Percentiles rank a stretch among this genome's conserved stretches.
Evolutionary conservation across 495 filamentous ascomycete species (phyloP).

Genomic region (Darksidea phi): DNA sequence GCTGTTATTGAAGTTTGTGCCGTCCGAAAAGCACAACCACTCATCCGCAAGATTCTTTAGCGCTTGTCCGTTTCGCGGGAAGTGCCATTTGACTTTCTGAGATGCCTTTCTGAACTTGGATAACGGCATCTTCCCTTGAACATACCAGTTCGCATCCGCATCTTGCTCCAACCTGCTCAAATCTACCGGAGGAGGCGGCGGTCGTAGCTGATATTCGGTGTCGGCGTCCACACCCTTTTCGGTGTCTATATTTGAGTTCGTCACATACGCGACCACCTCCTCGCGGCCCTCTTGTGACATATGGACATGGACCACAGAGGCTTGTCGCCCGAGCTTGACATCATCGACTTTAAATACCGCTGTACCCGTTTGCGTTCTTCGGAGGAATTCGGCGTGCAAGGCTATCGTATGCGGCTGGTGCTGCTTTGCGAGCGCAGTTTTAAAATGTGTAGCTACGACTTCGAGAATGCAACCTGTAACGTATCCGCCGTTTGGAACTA

Average conservation of each 20-base stretch:
- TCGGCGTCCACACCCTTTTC: slow-evolving; percentile 59
- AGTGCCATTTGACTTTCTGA: slow-evolving; percentile 55
- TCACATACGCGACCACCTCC: slow-evolving; percentile 68
- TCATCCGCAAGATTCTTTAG: slow-evolving; percentile 55
- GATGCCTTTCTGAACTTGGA: slow-evolving; percentile 54
- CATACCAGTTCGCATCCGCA: slow-evolving; percentile 50
- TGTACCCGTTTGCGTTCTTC: slow-evolving; percentile 62
- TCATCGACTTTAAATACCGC: slow-evolving; percentile 66
- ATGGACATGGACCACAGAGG: slow-evolving; percentile 68
- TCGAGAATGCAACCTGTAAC: slow-evolving; percentile 64
- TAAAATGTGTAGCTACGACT: slow-evolving; percentile 63
- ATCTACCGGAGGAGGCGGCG: slow-evolving; percentile 50
- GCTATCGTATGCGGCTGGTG: slow-evolving; percentile 63
- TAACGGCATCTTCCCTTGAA: slow-evolving; percentile 44
- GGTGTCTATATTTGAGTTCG: slow-evolving; percentile 59
- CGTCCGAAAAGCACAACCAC: slow-evolving; percentile 59
- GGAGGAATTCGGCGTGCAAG: slow-evolving; percentile 72
- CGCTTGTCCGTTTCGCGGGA: slow-evolving; percentile 52
- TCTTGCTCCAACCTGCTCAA: slow-evolving; percentile 44
- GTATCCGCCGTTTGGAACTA: slow-evolving; percentile 84
- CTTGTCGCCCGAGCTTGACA: slow-evolving; percentile 67
- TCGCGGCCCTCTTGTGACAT: slow-evolving; percentile 58
- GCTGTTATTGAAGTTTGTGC: slow-evolving; percentile 43
- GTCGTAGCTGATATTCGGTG: slow-evolving; percentile 53
- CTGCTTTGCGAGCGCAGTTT: slow-evolving; percentile 57